A percentile compares a stretch with the other conserved stretches of the same genome.
Conservation (phyloP, 1,284 basidiomycete species). For the Neolentinus lepideus region DNA sequence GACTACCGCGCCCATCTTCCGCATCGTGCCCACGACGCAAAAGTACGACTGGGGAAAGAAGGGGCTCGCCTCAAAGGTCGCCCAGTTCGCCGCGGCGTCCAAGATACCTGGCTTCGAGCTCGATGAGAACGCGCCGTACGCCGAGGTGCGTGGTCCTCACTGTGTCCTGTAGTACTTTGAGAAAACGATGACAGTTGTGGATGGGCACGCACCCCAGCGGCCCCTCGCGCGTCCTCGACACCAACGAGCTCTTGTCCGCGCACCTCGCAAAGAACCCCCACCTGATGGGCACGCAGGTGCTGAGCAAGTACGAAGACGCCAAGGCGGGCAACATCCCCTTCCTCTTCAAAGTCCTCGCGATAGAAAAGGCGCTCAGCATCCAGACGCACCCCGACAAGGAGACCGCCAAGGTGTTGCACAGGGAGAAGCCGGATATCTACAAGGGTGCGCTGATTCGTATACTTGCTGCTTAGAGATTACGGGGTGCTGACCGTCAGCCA, state of each 20-base stretch:
- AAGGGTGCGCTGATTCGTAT: slow-evolving; percentile 55
- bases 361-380: slow-evolving; percentile 92
- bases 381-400: slow-evolving; percentile 96
- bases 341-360: slow-evolving; percentile 90
- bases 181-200: slow-evolving; percentile 67
- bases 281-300: slow-evolving; percentile 63
- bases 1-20: slow-evolving; percentile 40
- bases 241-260: slow-evolving; percentile 44
- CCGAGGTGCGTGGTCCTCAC: slow-evolving; percentile 41
- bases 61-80: slow-evolving; percentile 58
- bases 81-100: slow-evolving; percentile 38
- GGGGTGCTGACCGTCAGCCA: slow-evolving; percentile 20
- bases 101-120: slow-evolving; percentile 39
- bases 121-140: slow-evolving; percentile 51
- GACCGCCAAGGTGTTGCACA: slow-evolving; percentile 76
- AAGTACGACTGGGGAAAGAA: slow-evolving; percentile 73
- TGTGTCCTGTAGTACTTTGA: not conserved
- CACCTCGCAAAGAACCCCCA: slow-evolving; percentile 61
- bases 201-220: slow-evolving; percentile 96
- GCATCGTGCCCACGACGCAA: slow-evolving; percentile 61
- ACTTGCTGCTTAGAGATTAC: too few species aligned
- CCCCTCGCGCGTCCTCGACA: slow-evolving; percentile 61
- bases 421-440: slow-evolving; percentile 77
- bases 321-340: slow-evolving; percentile 79
- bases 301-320: slow-evolving; percentile 50